Base-by-base conservation (phyloP, 2,329 filamentous ascomycete species). In the Verticillium klebahnii region DNA sequence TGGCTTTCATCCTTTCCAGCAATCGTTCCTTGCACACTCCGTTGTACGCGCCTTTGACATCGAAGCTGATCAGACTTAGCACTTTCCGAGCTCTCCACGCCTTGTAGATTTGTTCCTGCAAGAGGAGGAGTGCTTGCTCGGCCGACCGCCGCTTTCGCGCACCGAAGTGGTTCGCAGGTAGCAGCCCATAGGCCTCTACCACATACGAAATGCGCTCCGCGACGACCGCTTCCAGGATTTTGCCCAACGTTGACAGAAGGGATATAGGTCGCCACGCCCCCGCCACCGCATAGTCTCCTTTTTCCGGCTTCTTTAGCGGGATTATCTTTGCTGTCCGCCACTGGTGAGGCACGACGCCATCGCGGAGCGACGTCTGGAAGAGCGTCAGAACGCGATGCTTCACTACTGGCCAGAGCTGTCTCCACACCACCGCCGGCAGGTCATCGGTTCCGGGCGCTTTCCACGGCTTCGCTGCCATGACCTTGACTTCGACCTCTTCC, bases 21-120 rank as follows among this genome's bases (percentile, higher is more conserved):
- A 69, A 60, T 65, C 71, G 60, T 52, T 74, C 69, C 61, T 74
- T 75, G 32, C 65, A 74, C 19, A 78, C 74, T 23, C 75, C 67
- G 57, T 78, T 78, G 61, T 75, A 78, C 57, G 73, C 75, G n/a
- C 74, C 74, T 63, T 78, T 77, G 1, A 78, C 67, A 66, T 78
- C 71, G 58, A 78, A 78, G 60, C 70, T 74, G 56, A 75, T 65
- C 11, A 77, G 66, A 57, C 71, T 74, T 3, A 75, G 62, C 9
- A 73, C 69, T 62, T 69, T 69, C n/a, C 40, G 40, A 50, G 7
- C 12, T 50, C 40, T 34, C n/a, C 58, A 34, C 6, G 60, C 56
- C 12, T 14, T 39, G 60, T 59, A 59, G 25, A 61, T 56, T 14
- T 56, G 23, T 37, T 62, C 60, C n/a, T 59, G 29, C 6, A 62